Conservation (phyloP, 129 eudicot species). For the Pulicaria dysenterica region DNA sequence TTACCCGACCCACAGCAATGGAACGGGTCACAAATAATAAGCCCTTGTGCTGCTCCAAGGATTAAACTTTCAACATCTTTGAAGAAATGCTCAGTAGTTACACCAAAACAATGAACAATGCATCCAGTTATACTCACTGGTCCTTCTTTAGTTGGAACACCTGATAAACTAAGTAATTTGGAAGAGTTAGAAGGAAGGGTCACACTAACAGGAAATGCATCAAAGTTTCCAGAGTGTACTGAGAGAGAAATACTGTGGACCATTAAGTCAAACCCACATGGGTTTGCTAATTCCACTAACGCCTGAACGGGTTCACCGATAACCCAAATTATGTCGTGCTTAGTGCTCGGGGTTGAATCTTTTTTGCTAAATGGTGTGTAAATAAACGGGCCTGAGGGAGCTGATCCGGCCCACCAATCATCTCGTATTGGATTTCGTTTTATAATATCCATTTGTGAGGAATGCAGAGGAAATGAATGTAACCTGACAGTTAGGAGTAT, state of each 20-base stretch:
- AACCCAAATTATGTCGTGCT: slow-evolving; percentile 81
- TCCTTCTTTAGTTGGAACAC: slow-evolving; percentile 88
- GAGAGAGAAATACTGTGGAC: slow-evolving; percentile 82
- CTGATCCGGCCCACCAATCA: slow-evolving; percentile 98
- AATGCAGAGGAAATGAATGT: slow-evolving; percentile 92
- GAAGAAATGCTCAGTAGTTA: slow-evolving; percentile 81
- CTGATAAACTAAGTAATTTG: slow-evolving; percentile 77
- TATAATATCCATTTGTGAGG: slow-evolving; percentile 76
- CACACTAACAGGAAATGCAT: slow-evolving; percentile 86
- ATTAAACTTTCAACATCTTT: slow-evolving; percentile 87
- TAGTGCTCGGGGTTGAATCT: slow-evolving; percentile 50
- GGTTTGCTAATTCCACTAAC: slow-evolving; percentile 92
- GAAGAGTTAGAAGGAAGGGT: slow-evolving; percentile 81
- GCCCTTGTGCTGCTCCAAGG: slow-evolving; percentile 95
- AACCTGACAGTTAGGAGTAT: slow-evolving; percentile 51
- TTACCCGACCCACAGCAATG: slow-evolving; percentile 75
- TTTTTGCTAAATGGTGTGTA: slow-evolving; percentile 98
- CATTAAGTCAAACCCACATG: slow-evolving; percentile 84
- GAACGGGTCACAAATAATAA: slow-evolving; percentile 91
- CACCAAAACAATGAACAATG: slow-evolving; percentile 91
- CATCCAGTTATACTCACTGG: slow-evolving; percentile 80
- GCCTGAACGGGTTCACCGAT: slow-evolving; percentile 97
- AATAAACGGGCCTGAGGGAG: slow-evolving; percentile 96
- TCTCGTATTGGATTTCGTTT: slow-evolving; percentile 80
- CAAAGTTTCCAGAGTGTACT: slow-evolving; percentile 75